Evolutionary conservation across 169 alveolate genomes (phyloP).

Genomic region (Sarcocystis neurona): DNA sequence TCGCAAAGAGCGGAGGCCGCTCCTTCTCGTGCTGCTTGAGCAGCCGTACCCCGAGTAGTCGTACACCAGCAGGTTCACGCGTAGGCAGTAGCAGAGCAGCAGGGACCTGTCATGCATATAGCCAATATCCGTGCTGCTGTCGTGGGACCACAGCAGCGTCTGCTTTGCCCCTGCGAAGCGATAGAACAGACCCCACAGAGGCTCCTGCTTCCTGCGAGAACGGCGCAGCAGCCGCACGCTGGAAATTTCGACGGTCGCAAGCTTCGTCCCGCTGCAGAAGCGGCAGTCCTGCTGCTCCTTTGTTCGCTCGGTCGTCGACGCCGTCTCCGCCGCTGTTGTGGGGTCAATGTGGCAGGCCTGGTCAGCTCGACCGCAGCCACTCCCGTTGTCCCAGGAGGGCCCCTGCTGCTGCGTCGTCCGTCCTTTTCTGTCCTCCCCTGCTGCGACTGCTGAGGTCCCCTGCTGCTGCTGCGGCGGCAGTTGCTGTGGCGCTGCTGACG

Average conservation of each 20-base stretch:
- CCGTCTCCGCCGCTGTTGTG: neutral
- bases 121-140: neutral
- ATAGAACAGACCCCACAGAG: neutral
- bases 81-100: neutral
- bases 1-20: too few relatives aligned
- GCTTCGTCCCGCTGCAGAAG: neutral
- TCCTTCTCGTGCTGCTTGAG: neutral
- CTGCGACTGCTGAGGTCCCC: too few relatives aligned
- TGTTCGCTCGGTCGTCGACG: neutral
- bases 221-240: neutral
- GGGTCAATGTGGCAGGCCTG: too few relatives aligned
- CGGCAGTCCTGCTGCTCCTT: neutral
- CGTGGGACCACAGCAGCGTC: neutral
- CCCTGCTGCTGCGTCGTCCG: too few relatives aligned
- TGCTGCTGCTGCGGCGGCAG: too few relatives aligned
- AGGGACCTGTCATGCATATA: neutral
- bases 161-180: neutral
- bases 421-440: too few relatives aligned
- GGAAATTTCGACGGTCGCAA: neutral
- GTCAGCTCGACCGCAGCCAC: too few relatives aligned
- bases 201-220: neutral
- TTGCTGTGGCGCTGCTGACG: too few relatives aligned
- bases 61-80: neutral
- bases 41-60: conserved; percentile 15
- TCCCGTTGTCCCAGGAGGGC: too few relatives aligned